Evolutionary conservation across 768 basidiomycete species (phyloP), one percentile per base, ranked within the genome.

Genomic region (Psilocybe azurescens): DNA sequence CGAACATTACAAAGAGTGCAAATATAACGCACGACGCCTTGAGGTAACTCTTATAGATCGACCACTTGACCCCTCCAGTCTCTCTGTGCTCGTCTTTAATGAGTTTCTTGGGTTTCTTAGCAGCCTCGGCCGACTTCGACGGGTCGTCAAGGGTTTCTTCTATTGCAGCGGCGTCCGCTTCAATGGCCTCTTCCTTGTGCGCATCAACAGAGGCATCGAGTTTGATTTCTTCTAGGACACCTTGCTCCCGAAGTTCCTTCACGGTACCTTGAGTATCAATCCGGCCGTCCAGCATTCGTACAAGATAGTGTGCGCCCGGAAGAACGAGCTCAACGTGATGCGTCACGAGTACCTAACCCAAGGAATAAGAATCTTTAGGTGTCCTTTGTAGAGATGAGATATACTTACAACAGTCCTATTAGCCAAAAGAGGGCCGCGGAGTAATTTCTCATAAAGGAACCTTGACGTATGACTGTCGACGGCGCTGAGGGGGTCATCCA

Each of bases 281-380:
- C 10, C 91, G 86, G 2, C 92, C 93, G 69, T 94, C 92, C 1
- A 92, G 80, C 83, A 94, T 89, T 29, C 91, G 86, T 6, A 94
- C 81, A 2, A 94, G 76, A 67, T 93, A 93, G 65, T 87, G 70
- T 0, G 90, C 85, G 0, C 86, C 88, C 0, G 92, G 89, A 7
- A 93, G 82, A n/a, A 94, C 88, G 0, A 95, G 84, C 55, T 94
- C 92, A 24, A 94, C 88, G 69, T 94, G 93, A 65, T 95, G 93
- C 0, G 92, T 93, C 39, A 95, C 92, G 2, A 90, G 79, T 44
- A 89, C 77, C 88, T 88, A 59, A 13, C 53, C 16, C 0, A 32
- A 32, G 48, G 1, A 11, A 33, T n/a, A 3, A 44, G 48, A 24
- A 24, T 24, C 36, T 32, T 48, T 20, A 47, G 32, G 18, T n/a